Percentiles rank a stretch among this genome's conserved stretches.
Conservation (phyloP, 1,284 basidiomycete species). For the Cryptococcus sp. region DNA sequence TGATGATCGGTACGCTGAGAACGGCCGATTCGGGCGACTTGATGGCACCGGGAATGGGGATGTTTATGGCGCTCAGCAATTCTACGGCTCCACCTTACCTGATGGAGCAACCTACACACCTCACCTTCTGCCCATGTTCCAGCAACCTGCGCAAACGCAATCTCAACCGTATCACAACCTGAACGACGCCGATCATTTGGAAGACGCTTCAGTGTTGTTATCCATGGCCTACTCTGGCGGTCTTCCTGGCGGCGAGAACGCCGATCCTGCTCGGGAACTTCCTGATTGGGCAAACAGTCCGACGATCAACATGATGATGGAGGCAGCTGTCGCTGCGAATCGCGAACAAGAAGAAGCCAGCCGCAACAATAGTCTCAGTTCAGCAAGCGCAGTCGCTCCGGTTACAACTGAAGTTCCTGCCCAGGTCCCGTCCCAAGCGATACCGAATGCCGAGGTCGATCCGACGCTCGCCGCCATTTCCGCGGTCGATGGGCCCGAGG, state of each 20-base stretch:
- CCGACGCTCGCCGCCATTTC: conserved; percentile 7
- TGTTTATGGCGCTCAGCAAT: conserved; percentile 34
- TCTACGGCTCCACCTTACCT: conserved; percentile 25
- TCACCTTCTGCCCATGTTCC: conserved; percentile 45
- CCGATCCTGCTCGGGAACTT: conserved; percentile 18
- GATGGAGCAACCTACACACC: conserved; percentile 40
- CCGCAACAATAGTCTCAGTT: conserved; percentile 4
- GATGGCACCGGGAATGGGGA: conserved; percentile 43
- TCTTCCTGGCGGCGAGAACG: conserved; percentile 23
- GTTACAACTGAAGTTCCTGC: background rate
- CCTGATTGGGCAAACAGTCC: conserved; percentile 34
- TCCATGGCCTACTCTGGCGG: conserved; percentile 52
- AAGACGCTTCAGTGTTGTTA: conserved; percentile 51
- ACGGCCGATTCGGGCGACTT: conserved; percentile 29
- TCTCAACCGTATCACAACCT: conserved; percentile 33
- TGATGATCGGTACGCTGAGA: conserved; percentile 33
- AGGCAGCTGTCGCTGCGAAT: conserved; percentile 17
- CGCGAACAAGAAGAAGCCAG: conserved; percentile 12
- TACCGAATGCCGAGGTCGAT: conserved; percentile 5
- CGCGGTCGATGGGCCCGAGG: conserved; percentile 9
- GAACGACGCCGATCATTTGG: conserved; percentile 47
- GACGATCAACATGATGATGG: conserved; percentile 37
- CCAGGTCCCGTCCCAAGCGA: background rate
- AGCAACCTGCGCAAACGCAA: conserved; percentile 10
- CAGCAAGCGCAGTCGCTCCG: background rate